These are phyloP conservation scores for Funneliformis mosseae DNA, from an alignment of 192 early-diverging fungal genomes.

Conservation along the genomic window DNA sequence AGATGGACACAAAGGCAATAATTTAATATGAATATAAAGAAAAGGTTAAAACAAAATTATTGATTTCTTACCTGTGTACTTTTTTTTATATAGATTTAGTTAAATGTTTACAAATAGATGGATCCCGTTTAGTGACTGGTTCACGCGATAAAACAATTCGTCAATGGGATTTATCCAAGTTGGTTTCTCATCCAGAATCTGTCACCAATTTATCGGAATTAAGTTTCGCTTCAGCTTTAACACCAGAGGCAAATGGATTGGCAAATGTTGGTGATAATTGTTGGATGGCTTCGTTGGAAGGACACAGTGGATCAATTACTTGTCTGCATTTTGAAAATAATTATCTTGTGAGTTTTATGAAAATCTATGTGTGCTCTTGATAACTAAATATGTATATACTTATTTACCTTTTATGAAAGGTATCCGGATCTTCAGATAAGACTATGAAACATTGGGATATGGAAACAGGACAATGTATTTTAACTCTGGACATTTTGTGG, in stretches of 20 bases:
- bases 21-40: not conserved
- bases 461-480: slow-evolving; percentile 61
- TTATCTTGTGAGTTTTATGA: slow-evolving; percentile 43
- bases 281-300: slow-evolving; percentile 46
- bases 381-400: slow-evolving; percentile 43
- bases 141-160: slow-evolving; percentile 28
- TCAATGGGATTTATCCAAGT: slow-evolving; percentile 29
- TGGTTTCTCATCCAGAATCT: not conserved
- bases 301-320: slow-evolving; percentile 50
- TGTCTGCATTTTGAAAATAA: slow-evolving; percentile 57
- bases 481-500: slow-evolving; percentile 73
- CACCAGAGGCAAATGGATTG: slow-evolving; percentile 34
- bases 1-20: slow-evolving; percentile 43
- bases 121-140: slow-evolving; percentile 19
- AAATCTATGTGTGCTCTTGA: not conserved
- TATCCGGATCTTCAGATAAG: slow-evolving; percentile 74
- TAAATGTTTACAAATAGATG: slow-evolving; percentile 23
- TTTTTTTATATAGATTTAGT: slow-evolving; percentile 23
- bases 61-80: not conserved
- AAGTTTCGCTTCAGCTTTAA: not conserved
- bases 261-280: slow-evolving; percentile 32
- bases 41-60: not conserved
- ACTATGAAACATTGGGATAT: slow-evolving; percentile 83
- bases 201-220: not conserved
- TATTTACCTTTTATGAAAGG: slow-evolving; percentile 48